Evolutionary conservation across 1,284 basidiomycete genomes (phyloP).

Genomic region (Peniophora sp.): DNA sequence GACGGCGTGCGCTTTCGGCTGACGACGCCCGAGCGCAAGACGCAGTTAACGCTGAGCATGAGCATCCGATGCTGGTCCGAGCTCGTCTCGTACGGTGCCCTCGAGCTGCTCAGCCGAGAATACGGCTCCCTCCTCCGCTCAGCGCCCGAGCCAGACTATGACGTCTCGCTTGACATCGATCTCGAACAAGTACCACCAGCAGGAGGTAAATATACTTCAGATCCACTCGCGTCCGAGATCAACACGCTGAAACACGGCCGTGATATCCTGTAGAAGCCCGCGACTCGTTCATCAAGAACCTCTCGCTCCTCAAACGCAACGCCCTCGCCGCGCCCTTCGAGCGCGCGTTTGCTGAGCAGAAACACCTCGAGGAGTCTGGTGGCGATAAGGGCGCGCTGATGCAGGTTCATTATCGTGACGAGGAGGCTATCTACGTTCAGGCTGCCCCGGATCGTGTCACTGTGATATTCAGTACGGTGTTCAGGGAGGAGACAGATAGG

Average conservation of each 20-base stretch:
- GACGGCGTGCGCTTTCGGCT: slow-evolving; percentile 95
- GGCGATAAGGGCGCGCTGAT: slow-evolving; percentile 77
- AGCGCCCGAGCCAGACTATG: slow-evolving; percentile 78
- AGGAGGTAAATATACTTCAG: slow-evolving; percentile 60
- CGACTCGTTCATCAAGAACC: slow-evolving; percentile 71
- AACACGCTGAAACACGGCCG: background rate
- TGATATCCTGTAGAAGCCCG: slow-evolving; percentile 53
- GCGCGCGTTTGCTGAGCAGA: slow-evolving; percentile 82
- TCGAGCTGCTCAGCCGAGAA: slow-evolving; percentile 75
- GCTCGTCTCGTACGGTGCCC: slow-evolving; percentile 81
- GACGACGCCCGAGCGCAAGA: slow-evolving; percentile 81
- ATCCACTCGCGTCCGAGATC: slow-evolving; percentile 1
- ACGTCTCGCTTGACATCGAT: slow-evolving; percentile 84
- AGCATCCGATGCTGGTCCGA: slow-evolving; percentile 96
- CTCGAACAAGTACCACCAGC: slow-evolving; percentile 76
- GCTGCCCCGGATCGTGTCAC: slow-evolving; percentile 94
- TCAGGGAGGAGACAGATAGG: slow-evolving; percentile 96
- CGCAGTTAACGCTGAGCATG: slow-evolving; percentile 85
- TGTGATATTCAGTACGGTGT: slow-evolving; percentile 95
- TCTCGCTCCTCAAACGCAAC: slow-evolving; percentile 89
- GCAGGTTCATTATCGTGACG: slow-evolving; percentile 91
- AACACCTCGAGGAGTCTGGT: slow-evolving; percentile 67
- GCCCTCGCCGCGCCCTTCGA: slow-evolving; percentile 95
- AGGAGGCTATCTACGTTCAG: slow-evolving; percentile 95
- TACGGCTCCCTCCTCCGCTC: slow-evolving; percentile 70